Percentiles rank a stretch among this genome's conserved stretches.
phyloP scores from a whole-genome alignment of 768 basidiomycete genomes.

The Mycena capillaripes region DNA sequence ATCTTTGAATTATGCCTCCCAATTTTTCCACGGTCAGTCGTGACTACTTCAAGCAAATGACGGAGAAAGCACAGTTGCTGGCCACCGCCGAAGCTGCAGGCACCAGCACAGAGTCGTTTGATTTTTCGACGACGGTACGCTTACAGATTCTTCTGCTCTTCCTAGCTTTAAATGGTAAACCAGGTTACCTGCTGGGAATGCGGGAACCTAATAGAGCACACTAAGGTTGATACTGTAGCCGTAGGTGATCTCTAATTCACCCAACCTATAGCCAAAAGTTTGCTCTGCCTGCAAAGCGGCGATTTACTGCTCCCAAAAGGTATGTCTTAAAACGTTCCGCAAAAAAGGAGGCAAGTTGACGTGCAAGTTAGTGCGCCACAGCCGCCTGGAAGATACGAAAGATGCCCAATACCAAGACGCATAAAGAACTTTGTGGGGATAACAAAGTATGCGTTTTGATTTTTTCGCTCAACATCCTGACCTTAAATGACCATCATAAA shows the following conservation, averaged over 20 bases:
- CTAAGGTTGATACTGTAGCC: neutral
- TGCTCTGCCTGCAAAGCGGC: constrained; percentile 42
- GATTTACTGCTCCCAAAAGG: constrained; percentile 41
- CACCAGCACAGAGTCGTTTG: constrained; percentile 6
- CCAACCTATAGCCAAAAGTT: constrained; percentile 4
- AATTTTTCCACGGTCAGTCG: neutral
- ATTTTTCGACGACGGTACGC: constrained; percentile 24
- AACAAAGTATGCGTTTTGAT: constrained; percentile 46
- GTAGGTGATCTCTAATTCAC: neutral
- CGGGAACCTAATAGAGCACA: neutral
- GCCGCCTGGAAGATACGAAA: constrained; percentile 49
- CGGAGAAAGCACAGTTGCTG: constrained; percentile 5
- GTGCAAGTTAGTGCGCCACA: constrained; percentile 26
- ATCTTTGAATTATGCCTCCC: neutral
- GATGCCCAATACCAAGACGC: constrained; percentile 40
- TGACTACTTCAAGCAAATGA: neutral
- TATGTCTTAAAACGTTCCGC: neutral
- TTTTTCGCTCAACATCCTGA: too few species aligned
- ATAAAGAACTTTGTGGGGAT: constrained; percentile 48
- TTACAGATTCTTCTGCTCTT: too few species aligned
- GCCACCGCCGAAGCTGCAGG: constrained; percentile 12
- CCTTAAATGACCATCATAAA: too few species aligned
- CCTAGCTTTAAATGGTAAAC: neutral
- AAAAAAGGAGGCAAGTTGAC: neutral
- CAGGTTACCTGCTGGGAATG: constrained; percentile 14